A percentile compares a stretch with the other conserved stretches of the same genome.
Evolutionary conservation across 2,329 filamentous ascomycete species (phyloP).

Genomic region (Aciculosporium take): DNA sequence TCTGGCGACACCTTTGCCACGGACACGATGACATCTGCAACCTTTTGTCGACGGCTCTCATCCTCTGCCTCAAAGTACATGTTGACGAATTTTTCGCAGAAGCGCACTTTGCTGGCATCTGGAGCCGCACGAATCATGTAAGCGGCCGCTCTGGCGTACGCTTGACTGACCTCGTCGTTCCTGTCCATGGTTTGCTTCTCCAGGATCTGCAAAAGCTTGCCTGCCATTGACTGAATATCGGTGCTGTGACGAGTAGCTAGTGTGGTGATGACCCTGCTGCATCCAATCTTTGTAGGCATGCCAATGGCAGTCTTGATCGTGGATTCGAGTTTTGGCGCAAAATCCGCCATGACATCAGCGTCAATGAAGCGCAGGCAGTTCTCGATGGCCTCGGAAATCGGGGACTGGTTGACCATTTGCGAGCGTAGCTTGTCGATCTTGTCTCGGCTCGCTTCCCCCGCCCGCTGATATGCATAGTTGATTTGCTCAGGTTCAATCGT

Average conservation of each 20-base stretch:
- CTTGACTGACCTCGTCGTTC: conserved; percentile 84
- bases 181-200: conserved; percentile 75
- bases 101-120: conserved; percentile 33
- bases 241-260: conserved; percentile 67
- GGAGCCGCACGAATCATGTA: conserved; percentile 58
- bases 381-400: conserved; percentile 85
- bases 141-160: conserved; percentile 74
- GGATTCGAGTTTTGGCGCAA: conserved; percentile 58
- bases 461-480: conserved; percentile 86
- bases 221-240: conserved; percentile 61
- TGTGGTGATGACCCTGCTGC: conserved; percentile 69
- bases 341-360: conserved; percentile 56
- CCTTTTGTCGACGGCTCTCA: conserved; percentile 55
- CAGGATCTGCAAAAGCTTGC: conserved; percentile 61
- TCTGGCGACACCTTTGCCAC: conserved; percentile 81
- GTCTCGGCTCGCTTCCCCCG: conserved; percentile 72
- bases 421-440: conserved; percentile 81
- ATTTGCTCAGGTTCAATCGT: conserved; percentile 78
- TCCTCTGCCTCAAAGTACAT: conserved; percentile 77
- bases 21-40: conserved; percentile 70
- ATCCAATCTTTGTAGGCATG: conserved; percentile 87
- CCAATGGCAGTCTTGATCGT: conserved; percentile 79
- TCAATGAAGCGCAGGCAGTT: conserved; percentile 77
- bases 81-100: conserved; percentile 41
- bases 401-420: conserved; percentile 67